These are phyloP conservation scores for Ophiostoma quercus DNA, from an alignment of 2,329 filamentous ascomycete species.

Conservation along the genomic window DNA sequence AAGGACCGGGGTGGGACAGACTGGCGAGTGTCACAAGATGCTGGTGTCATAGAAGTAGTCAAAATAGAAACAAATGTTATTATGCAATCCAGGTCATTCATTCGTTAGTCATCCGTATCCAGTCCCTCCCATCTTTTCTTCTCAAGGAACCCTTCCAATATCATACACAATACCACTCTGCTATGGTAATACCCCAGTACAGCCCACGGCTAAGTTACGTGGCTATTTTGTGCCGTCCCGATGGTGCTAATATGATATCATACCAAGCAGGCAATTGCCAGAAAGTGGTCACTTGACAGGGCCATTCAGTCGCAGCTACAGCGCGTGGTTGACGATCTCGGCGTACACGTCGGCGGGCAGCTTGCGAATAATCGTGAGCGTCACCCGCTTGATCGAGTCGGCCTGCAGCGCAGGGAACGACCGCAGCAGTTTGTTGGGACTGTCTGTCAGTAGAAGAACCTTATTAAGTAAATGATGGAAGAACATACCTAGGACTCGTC, in stretches of 20 bases:
- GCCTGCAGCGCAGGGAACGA: slow-evolving; percentile 81
- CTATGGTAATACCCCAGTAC: not conserved
- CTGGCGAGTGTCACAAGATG: not conserved
- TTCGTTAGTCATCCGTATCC: slow-evolving; percentile 9
- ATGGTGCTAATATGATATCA: not conserved
- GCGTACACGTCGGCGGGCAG: slow-evolving; percentile 87
- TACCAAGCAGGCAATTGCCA: not conserved
- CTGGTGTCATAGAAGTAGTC: not conserved
- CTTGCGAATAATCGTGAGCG: slow-evolving; percentile 79
- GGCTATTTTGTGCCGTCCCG: not conserved
- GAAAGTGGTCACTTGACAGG: not conserved
- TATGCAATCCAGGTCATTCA: slow-evolving; percentile 9
- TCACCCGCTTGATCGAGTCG: slow-evolving; percentile 76
- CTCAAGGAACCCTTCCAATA: not conserved
- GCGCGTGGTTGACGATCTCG: slow-evolving; percentile 82
- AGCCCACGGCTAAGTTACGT: not conserved
- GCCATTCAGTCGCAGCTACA: slow-evolving; percentile 39
- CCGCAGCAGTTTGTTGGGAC: slow-evolving; percentile 86
- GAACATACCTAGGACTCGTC: slow-evolving; percentile 68
- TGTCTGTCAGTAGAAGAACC: slow-evolving; percentile 37
- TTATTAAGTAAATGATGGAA: not conserved
- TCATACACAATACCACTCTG: not conserved
- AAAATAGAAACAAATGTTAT: not conserved
- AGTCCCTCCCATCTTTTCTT: not conserved
- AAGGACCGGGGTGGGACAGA: not conserved